A percentile compares a stretch with the other conserved stretches of the same genome.
Conservation (phyloP, 306 rosid species). For the Mimosa pudica region DNA sequence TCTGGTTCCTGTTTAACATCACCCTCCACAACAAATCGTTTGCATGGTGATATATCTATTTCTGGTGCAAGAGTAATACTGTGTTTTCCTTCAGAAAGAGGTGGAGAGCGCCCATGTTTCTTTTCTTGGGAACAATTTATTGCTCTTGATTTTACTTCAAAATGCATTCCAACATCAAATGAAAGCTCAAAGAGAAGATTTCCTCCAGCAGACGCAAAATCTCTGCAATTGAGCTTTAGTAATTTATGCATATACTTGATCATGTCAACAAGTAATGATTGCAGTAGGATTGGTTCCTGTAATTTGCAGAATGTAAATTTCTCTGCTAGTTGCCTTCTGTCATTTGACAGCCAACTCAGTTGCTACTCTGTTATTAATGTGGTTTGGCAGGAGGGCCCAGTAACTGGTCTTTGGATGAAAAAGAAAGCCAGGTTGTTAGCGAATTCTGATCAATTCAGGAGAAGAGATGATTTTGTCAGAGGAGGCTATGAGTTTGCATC, state of each 20-base stretch:
- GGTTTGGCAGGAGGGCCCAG: conserved; percentile 79
- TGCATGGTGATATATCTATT: conserved; percentile 65
- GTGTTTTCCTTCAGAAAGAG: conserved; percentile 72
- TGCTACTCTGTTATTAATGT: conserved; percentile 58
- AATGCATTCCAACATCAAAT: conserved; percentile 41
- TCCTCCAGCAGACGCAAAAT: conserved; percentile 49
- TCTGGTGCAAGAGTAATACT: conserved; percentile 73
- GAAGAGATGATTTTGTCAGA: conserved; percentile 56
- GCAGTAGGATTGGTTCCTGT: conserved; percentile 42
- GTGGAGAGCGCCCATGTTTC: conserved; percentile 41
- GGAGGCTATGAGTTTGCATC: conserved; percentile 76
- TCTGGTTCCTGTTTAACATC: conserved; percentile 49
- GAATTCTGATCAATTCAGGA: conserved; percentile 62
- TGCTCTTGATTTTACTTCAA: conserved; percentile 73
- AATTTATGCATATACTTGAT: conserved; percentile 66
- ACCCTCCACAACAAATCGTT: conserved; percentile 53
- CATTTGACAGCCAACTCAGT: conserved; percentile 51
- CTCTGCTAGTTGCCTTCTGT: conserved; percentile 60
- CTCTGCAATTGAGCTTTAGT: conserved; percentile 62
- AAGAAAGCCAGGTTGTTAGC: conserved; percentile 78
- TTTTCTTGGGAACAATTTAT: conserved; percentile 71
- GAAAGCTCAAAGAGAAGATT: conserved; percentile 57
- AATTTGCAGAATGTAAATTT: conserved; percentile 45
- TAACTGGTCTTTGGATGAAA: conserved; percentile 93
- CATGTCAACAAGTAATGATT: conserved; percentile 43